Conservation (phyloP, 148 eudicot species). For the Salicornia ramosissima region DNA sequence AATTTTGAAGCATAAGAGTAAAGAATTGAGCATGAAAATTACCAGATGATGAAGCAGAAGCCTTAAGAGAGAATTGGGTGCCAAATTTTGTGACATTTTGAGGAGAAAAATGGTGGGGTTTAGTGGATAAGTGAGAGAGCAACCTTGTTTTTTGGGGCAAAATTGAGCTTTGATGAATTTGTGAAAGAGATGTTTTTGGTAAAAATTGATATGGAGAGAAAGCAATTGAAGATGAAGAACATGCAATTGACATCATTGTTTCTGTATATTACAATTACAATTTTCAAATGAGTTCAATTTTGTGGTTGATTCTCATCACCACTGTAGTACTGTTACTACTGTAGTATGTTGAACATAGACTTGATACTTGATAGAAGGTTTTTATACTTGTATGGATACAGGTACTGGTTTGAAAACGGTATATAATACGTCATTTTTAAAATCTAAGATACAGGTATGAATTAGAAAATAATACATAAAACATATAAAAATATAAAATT, state of each 20-base stretch:
- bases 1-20: neutral
- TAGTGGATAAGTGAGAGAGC: constrained; percentile 16
- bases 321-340: too few species aligned
- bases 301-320: too few species aligned
- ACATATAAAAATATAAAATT: too few species aligned
- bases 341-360: too few species aligned
- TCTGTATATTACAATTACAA: neutral
- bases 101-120: constrained; percentile 17
- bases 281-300: neutral
- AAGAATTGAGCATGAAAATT: constrained; percentile 1
- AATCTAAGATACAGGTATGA: too few species aligned
- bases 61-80: constrained; percentile 38
- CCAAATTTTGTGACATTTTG: constrained; percentile 23
- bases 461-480: too few species aligned
- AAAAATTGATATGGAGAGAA: constrained; percentile 2
- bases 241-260: constrained; percentile 20
- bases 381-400: too few species aligned
- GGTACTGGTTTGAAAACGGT: too few species aligned
- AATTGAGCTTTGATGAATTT: neutral
- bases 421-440: too few species aligned
- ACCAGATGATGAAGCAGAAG: constrained; percentile 68
- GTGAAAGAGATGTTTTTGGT: constrained; percentile 5
- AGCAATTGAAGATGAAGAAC: constrained; percentile 2
- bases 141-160: neutral
- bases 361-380: too few species aligned